These are phyloP conservation scores for Blastobotrys americana DNA, from an alignment of 805 yeast genomes.

Conservation along the genomic window DNA sequence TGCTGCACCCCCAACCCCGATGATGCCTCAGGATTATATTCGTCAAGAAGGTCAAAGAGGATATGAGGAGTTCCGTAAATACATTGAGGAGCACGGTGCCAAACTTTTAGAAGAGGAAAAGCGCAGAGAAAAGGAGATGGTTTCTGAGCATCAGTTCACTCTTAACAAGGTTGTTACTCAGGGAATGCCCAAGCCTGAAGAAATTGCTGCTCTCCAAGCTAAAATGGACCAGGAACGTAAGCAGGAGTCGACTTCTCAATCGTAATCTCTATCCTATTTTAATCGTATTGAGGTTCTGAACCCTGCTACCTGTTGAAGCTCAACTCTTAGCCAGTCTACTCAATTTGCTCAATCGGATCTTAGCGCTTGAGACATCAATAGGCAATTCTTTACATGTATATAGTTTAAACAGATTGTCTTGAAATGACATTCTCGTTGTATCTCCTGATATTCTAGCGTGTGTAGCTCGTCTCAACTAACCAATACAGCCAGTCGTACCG, in stretches of 20 bases:
- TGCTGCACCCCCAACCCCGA: slow-evolving; percentile 44
- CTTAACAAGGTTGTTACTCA: slow-evolving; percentile 79
- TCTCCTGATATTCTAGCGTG: too few species aligned
- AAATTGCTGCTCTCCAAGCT: slow-evolving; percentile 23
- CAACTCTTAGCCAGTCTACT: neutral
- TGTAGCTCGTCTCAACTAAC: too few species aligned
- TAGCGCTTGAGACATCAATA: too few species aligned
- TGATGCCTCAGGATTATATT: slow-evolving; percentile 79
- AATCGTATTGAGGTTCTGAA: neutral
- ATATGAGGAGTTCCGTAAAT: slow-evolving; percentile 72
- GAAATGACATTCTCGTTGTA: too few species aligned
- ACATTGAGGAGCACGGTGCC: slow-evolving; percentile 73
- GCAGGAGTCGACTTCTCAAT: slow-evolving; percentile 1
- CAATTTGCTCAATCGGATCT: too few species aligned
- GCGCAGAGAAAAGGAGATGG: slow-evolving; percentile 54
- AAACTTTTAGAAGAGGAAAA: slow-evolving; percentile 44
- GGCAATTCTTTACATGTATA: neutral
- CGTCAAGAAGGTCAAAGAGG: slow-evolving; percentile 91
- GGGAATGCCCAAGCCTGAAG: slow-evolving; percentile 37
- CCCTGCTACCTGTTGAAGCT: neutral
- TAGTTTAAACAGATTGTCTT: too few species aligned
- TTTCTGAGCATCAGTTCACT: slow-evolving; percentile 77
- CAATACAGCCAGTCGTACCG: too few species aligned
- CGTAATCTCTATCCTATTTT: too few species aligned
- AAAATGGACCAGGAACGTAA: slow-evolving; percentile 11